Conservation (phyloP, 2,329 filamentous ascomycete species). For the Alternaria longipes region DNA sequence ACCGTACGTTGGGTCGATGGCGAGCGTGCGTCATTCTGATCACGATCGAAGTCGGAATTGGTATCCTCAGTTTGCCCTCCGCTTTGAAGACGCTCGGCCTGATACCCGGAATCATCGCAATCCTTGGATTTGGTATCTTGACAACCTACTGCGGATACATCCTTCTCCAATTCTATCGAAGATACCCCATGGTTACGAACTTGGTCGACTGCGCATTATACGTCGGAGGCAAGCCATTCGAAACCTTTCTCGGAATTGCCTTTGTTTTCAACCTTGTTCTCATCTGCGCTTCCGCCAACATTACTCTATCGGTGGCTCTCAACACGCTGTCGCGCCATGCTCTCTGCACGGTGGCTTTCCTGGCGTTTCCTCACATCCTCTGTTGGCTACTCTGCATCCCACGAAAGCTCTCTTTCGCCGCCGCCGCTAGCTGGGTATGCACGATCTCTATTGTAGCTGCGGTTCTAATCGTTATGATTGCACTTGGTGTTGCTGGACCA, state of each 20-base stretch:
- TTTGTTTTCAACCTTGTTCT: constrained; percentile 41
- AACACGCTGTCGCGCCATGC: constrained; percentile 69
- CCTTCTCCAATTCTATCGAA: constrained; percentile 37
- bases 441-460: constrained; percentile 68
- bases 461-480: constrained; percentile 74
- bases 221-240: constrained; percentile 39
- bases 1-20: constrained; percentile 40
- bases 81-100: constrained; percentile 41
- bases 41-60: constrained; percentile 44
- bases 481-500: constrained; percentile 63
- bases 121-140: constrained; percentile 37
- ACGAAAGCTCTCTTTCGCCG: constrained; percentile 68
- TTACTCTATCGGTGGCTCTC: constrained; percentile 65
- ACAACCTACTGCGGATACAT: constrained; percentile 43
- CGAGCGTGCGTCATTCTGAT: constrained; percentile 42
- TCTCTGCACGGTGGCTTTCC: constrained; percentile 71
- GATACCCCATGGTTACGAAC: constrained; percentile 42
- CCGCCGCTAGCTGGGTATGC: constrained; percentile 67
- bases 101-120: constrained; percentile 43
- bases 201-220: constrained; percentile 42
- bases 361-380: constrained; percentile 66
- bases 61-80: constrained; percentile 39
- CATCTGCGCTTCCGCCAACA: constrained; percentile 42
- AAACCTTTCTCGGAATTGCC: constrained; percentile 34
- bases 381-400: constrained; percentile 69